Base-by-base conservation (phyloP, 768 basidiomycete genomes). In the Phylloporus sp. region DNA sequence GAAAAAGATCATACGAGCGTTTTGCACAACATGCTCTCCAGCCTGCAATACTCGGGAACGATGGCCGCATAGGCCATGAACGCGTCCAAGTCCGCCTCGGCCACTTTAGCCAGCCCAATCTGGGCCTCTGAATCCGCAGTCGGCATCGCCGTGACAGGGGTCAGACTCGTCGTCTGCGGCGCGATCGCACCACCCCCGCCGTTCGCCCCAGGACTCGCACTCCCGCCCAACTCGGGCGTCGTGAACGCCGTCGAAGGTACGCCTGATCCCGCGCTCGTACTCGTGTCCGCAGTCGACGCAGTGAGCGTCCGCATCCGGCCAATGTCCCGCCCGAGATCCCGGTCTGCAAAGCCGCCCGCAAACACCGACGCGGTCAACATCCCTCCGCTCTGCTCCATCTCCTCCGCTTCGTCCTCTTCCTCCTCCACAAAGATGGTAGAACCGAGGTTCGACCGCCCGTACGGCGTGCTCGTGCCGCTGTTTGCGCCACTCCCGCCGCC, bases 41-140 rank as follows among this genome's bases (percentile, higher is more conserved):
- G 66, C 33, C 90, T 72, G 69, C 78, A 81, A 63, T 81, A 91
- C 68, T 92, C 90, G 22, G 87, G 85, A 15, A 91, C 84, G 61
- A 90, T 85, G 28, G 86, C 80, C 17, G 88, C 87, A 61, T 92
- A 92, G 0, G 84, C 79, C 80, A 88, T 78, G 66, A 90, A 90
- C 45, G 88, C 82, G 64, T 92, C 90, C 43, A 80, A 68, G 61
- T 92, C 90, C 13, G 89, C 80, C 49, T 90, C 87, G 0, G 90
- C 88, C 6, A 91, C 83, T 65, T 89, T 90, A 26, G 80, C 83
- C 38, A 90, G 65, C 14, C 90, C 90, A 27, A 84, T 71, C 66
- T 86, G 85, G 26, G 78, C 72, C 67, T 90, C 89, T 14, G 74
- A 71, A 50, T 90, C 87, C 3, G 75, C 71, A 1, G 88, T 90